Conservation (phyloP, 176 grass and related monocot species). For the Areca catechu region DNA sequence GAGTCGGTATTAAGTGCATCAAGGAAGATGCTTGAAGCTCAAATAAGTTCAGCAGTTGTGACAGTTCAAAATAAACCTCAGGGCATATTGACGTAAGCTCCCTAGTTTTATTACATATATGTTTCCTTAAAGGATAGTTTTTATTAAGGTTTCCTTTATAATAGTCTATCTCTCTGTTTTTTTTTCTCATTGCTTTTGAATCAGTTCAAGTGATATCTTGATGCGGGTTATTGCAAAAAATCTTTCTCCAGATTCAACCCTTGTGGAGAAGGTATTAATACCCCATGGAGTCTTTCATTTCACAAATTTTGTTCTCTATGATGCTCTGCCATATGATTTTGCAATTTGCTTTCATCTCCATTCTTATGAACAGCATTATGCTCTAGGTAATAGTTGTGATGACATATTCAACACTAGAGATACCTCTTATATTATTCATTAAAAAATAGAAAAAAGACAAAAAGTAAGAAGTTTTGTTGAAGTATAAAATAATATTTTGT, state of each 20-base stretch:
- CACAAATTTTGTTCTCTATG: no score
- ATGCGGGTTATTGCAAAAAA: conserved; percentile 61
- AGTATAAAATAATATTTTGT: no score
- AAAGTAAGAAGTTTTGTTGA: no score
- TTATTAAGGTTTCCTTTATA: background rate
- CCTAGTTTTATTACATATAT: background rate
- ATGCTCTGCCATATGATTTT: background rate
- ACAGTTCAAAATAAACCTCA: conserved; percentile 40
- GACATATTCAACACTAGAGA: no score
- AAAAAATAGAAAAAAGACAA: no score
- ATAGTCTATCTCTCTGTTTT: conserved; percentile 1
- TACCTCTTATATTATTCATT: no score
- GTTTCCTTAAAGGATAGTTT: background rate
- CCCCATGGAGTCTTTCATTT: background rate
- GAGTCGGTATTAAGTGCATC: conserved; percentile 53
- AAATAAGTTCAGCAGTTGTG: conserved; percentile 51
- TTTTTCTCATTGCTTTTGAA: background rate
- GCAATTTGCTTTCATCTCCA: background rate
- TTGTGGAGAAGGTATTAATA: conserved; percentile 39
- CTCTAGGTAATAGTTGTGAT: no score
- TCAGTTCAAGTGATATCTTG: conserved; percentile 74
- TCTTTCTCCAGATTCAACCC: conserved; percentile 34
- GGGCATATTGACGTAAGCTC: conserved; percentile 69
- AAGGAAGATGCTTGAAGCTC: conserved; percentile 62
- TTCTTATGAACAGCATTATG: no score